Percentiles rank a stretch among this genome's conserved stretches.
Conservation (phyloP, 768 basidiomycete species). For the Boletus tomentosulus region DNA sequence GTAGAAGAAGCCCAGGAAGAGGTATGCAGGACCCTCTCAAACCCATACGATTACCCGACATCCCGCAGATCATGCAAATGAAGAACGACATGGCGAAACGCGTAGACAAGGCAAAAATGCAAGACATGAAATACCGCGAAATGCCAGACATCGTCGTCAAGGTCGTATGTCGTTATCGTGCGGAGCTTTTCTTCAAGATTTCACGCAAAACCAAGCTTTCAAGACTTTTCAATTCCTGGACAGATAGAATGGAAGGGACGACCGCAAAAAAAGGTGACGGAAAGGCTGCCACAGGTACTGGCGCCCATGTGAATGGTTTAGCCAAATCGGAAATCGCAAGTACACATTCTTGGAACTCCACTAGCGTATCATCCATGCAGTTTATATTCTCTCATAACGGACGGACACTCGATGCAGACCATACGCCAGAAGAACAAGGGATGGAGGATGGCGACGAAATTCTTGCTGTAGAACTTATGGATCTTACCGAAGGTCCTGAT, state of each 20-base stretch:
- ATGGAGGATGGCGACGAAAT: constrained; percentile 90
- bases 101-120: constrained; percentile 71
- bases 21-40: constrained; percentile 35
- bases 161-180: constrained; percentile 83
- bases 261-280: constrained; percentile 43
- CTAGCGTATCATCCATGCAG: constrained; percentile 50
- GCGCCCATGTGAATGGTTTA: constrained; percentile 42
- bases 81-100: constrained; percentile 79
- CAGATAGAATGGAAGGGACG: constrained; percentile 76
- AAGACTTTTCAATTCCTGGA: constrained; percentile 83
- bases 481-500: constrained; percentile 68
- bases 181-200: constrained; percentile 90
- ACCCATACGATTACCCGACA: constrained; percentile 2
- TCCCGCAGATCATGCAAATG: constrained; percentile 67
- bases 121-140: constrained; percentile 78
- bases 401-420: constrained; percentile 70
- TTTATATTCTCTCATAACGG: constrained; percentile 87
- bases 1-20: constrained; percentile 88
- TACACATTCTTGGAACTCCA: constrained; percentile 39
- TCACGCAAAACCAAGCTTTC: constrained; percentile 85
- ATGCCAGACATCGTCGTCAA: constrained; percentile 89
- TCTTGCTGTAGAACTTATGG: constrained; percentile 86
- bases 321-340: constrained; percentile 50
- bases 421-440: constrained; percentile 81
- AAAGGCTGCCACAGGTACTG: constrained; percentile 23